phyloP scores from a whole-genome alignment of 164 flowering plant genomes.

The Malania oleifera region DNA sequence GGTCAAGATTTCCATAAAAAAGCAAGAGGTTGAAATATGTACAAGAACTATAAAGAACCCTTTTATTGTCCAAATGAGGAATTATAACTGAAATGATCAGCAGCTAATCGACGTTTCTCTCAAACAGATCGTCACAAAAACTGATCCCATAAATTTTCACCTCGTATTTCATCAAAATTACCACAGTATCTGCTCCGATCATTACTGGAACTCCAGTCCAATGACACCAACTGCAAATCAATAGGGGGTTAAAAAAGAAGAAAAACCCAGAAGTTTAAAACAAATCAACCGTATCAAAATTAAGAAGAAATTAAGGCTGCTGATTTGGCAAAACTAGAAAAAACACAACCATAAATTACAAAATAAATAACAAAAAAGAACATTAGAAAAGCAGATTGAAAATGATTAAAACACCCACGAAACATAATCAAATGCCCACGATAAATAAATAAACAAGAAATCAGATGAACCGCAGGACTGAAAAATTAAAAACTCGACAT shows the following conservation, averaged over 20 bases:
- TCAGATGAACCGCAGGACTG: too few species aligned
- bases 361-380: not conserved
- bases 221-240: constrained; percentile 17
- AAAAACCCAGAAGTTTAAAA: not conserved
- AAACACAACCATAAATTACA: not conserved
- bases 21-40: not conserved
- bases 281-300: not conserved
- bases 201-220: constrained; percentile 25
- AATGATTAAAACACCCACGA: too few species aligned
- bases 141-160: constrained; percentile 7
- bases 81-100: not conserved
- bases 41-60: constrained; percentile 1
- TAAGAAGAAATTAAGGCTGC: not conserved
- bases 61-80: not conserved
- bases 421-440: not conserved
- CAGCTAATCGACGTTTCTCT: not conserved
- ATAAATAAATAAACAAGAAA: not conserved
- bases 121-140: not conserved
- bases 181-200: constrained; percentile 16
- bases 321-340: not conserved
- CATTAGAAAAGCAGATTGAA: not conserved
- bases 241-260: too few species aligned
- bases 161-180: constrained; percentile 9
- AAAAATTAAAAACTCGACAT: not conserved
- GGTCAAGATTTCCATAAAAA: constrained; percentile 22